Conservation (phyloP, 2,329 filamentous ascomycete species). For the Purpureocillium takamizusanense region DNA sequence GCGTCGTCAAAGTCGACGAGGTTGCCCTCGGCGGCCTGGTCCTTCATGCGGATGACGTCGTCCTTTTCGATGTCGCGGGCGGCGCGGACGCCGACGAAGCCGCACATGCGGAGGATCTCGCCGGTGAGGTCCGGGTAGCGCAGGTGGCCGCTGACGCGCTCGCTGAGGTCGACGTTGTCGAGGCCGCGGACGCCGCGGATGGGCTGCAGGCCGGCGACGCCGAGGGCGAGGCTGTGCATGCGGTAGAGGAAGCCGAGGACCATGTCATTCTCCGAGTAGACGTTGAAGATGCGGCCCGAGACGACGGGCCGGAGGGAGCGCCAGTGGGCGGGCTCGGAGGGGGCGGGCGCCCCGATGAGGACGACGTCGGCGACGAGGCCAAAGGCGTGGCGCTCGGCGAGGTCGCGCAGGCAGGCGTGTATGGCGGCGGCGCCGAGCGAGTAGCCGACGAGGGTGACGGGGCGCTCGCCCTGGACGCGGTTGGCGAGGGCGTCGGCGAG, state of each 20-base stretch:
- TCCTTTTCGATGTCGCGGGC: slow-evolving; percentile 41
- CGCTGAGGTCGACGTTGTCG: slow-evolving; percentile 43
- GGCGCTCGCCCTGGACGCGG: slow-evolving; percentile 71
- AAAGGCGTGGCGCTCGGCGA: slow-evolving; percentile 72
- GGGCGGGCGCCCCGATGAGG: slow-evolving; percentile 71
- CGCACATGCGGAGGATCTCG: slow-evolving; percentile 43
- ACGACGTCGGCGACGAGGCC: slow-evolving; percentile 78
- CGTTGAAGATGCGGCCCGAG: slow-evolving; percentile 74
- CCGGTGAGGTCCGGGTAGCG: slow-evolving; percentile 41
- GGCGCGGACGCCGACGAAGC: slow-evolving; percentile 37
- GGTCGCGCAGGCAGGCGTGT: slow-evolving; percentile 66
- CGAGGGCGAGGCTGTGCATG: slow-evolving; percentile 71
- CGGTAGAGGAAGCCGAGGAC: slow-evolving; percentile 83
- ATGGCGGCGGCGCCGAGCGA: slow-evolving; percentile 76
- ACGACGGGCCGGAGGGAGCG: slow-evolving; percentile 68
- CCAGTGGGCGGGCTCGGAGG: slow-evolving; percentile 66
- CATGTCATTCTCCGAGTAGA: slow-evolving; percentile 80
- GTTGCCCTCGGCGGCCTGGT: slow-evolving; percentile 20
- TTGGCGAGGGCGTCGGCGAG: slow-evolving; percentile 78
- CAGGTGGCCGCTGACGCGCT: slow-evolving; percentile 43
- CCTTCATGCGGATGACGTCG: slow-evolving; percentile 37
- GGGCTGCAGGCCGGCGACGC: slow-evolving; percentile 74
- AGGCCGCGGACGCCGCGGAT: slow-evolving; percentile 60
- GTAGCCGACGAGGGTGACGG: slow-evolving; percentile 73
- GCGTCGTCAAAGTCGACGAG: slow-evolving; percentile 19